Evolutionary conservation across 768 basidiomycete genomes (phyloP), one percentile per base, ranked within the genome.

Genomic region (Phaffia tasmanica): DNA sequence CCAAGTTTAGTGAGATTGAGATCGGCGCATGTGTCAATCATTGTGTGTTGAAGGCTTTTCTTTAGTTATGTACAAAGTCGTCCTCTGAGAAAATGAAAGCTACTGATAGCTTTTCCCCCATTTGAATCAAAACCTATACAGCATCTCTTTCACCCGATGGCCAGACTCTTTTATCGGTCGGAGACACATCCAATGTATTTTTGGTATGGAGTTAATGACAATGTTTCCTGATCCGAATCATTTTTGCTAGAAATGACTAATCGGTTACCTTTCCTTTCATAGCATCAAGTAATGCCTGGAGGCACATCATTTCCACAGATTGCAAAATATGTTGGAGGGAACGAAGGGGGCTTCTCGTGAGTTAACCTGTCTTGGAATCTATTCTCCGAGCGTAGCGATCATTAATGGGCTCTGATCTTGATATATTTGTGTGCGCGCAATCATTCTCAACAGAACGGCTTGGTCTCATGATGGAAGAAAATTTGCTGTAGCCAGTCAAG

Each of bases 111-210:
- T 23, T 19, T 7, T 42, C 16, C 5, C 21, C 29, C 42, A 47
- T 29, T 30, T 42, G 18, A 7, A 25, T n/a, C 5, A 14, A 7
- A 29, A 19, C 25, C n/a, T 19, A 27, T 3, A 19, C 1, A 65
- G 64, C 30, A 11, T 65, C 64, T 2, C 47, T 65, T 14, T 65
- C 64, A 46, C 64, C 64, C 0, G 64, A 65, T 53, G 64, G 64
- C 1, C 47, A 35, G 29, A 65, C 64, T 1, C 49, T 65, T 6
- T 35, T 65, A 11, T 51, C 57, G 3, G 64, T 65, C 32, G 64
- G 64, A 1, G 64, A 65, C 35, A 53, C 57, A 42, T 21, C 57
- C 21, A 50, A 65, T 32, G 64, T 65, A 6, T 58, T 59, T 57
- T 59, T 65, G 1, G 64, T 65, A n/a, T 23, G 64, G 51, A 2